phyloP scores from a whole-genome alignment of 352 stramenopile species.

The Pythium utonaiense region DNA sequence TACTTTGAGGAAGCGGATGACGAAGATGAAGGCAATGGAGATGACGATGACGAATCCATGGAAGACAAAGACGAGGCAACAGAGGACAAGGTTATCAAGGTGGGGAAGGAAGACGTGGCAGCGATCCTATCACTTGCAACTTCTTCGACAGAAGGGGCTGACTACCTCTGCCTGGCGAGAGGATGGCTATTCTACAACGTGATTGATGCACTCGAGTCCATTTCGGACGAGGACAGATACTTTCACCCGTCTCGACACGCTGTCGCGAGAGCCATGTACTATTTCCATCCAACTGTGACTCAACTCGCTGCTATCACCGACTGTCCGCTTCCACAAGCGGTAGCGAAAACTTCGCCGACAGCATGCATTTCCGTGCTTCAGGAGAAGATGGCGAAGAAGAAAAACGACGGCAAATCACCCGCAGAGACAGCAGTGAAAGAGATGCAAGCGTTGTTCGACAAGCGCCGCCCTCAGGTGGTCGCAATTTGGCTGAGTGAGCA shows the following conservation, averaged over 20 bases:
- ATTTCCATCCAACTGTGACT: slow-evolving; percentile 34
- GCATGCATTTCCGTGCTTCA: slow-evolving; percentile 6
- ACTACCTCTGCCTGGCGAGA: slow-evolving; percentile 24
- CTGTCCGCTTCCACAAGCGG: not conserved
- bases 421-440: slow-evolving; percentile 24
- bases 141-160: not conserved
- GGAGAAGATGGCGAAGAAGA: slow-evolving; percentile 13
- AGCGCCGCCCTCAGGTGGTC: slow-evolving; percentile 31
- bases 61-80: slow-evolving; percentile 1
- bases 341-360: not conserved
- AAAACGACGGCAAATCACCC: slow-evolving; percentile 4
- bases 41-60: slow-evolving; percentile 8
- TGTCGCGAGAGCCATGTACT: slow-evolving; percentile 55
- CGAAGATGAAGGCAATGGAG: slow-evolving; percentile 17
- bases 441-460: slow-evolving; percentile 34
- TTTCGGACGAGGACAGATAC: slow-evolving; percentile 77
- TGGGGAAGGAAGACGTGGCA: slow-evolving; percentile 45
- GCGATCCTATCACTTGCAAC: slow-evolving; percentile 23
- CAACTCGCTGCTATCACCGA: slow-evolving; percentile 1
- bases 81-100: slow-evolving; percentile 11
- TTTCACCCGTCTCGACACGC: slow-evolving; percentile 71
- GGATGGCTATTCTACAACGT: slow-evolving; percentile 61
- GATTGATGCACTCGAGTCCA: slow-evolving; percentile 66
- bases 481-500: slow-evolving; percentile 75
- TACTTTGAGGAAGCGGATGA: slow-evolving; percentile 53